Evolutionary conservation across 2,329 filamentous ascomycete species (phyloP).

Genomic region (Pseudogymnoascus verrucosus): DNA sequence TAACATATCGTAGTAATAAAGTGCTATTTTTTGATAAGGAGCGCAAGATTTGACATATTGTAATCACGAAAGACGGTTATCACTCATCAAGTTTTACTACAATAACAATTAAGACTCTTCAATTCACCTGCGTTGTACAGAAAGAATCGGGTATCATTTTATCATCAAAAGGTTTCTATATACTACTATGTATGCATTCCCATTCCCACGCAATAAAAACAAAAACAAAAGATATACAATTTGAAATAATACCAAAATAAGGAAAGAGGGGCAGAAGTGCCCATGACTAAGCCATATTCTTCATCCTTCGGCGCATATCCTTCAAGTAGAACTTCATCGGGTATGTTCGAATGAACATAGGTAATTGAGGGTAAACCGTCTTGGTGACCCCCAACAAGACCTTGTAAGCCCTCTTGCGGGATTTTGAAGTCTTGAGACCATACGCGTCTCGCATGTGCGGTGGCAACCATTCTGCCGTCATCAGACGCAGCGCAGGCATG

Average conservation of each 20-base stretch:
- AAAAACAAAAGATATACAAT: background rate
- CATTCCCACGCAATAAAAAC: background rate
- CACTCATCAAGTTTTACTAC: background rate
- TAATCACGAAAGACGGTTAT: no score
- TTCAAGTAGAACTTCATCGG: constrained; percentile 19
- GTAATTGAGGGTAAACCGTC: constrained; percentile 27
- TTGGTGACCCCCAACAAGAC: constrained; percentile 17
- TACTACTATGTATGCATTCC: background rate
- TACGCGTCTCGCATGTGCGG: constrained; percentile 22
- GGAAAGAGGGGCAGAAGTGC: background rate
- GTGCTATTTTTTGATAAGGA: no score
- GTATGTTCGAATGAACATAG: constrained; percentile 24
- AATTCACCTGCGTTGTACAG: background rate
- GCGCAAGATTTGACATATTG: no score
- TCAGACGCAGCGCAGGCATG: constrained; percentile 18
- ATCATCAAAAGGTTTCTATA: background rate
- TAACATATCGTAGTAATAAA: no score
- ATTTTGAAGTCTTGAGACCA: constrained; percentile 13
- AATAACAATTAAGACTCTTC: background rate
- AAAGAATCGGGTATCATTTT: background rate
- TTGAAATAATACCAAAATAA: background rate
- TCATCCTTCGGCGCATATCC: constrained; percentile 19
- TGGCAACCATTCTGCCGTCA: constrained; percentile 20
- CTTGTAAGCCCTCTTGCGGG: background rate
- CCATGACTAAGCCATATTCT: background rate